These are phyloP conservation scores for Globisporangium barbulae DNA, from an alignment of 352 stramenopile species.

Conservation along the genomic window DNA sequence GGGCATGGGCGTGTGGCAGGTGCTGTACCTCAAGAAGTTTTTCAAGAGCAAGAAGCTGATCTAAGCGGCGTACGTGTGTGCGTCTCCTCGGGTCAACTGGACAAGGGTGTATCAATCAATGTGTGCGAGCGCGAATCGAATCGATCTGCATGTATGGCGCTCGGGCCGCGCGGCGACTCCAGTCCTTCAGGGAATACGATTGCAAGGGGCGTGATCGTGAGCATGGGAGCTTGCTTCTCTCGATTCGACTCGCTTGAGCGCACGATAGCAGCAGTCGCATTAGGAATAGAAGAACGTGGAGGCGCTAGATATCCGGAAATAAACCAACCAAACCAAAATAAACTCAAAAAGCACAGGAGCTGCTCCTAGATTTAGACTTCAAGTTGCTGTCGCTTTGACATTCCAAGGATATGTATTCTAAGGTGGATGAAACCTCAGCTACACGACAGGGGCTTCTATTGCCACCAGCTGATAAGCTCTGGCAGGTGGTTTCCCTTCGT, in stretches of 20 bases:
- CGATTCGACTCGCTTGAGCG: neutral
- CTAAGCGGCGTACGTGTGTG: slow-evolving; percentile 27
- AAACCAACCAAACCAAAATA: slow-evolving; percentile 4
- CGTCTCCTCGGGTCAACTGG: neutral
- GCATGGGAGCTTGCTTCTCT: neutral
- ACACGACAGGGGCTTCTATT: neutral
- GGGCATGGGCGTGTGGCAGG: slow-evolving; percentile 84
- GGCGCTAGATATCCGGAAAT: slow-evolving; percentile 1
- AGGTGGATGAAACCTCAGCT: neutral
- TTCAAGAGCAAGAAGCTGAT: slow-evolving; percentile 94
- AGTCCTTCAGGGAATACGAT: neutral
- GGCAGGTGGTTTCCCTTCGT: neutral
- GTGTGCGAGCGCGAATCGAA: neutral
- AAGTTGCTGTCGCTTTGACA: neutral
- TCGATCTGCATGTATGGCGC: neutral
- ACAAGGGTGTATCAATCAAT: neutral
- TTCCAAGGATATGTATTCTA: neutral
- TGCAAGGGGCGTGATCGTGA: neutral
- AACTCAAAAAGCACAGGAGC: slow-evolving; percentile 5
- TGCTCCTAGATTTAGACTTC: neutral
- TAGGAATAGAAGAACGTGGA: slow-evolving; percentile 5
- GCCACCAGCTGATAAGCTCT: neutral
- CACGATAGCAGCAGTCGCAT: slow-evolving; percentile 6
- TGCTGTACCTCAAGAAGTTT: slow-evolving; percentile 90
- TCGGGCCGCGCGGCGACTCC: neutral